Evolutionary conservation across 148 eudicot genomes (phyloP).

Genomic region (Cornus florida): DNA sequence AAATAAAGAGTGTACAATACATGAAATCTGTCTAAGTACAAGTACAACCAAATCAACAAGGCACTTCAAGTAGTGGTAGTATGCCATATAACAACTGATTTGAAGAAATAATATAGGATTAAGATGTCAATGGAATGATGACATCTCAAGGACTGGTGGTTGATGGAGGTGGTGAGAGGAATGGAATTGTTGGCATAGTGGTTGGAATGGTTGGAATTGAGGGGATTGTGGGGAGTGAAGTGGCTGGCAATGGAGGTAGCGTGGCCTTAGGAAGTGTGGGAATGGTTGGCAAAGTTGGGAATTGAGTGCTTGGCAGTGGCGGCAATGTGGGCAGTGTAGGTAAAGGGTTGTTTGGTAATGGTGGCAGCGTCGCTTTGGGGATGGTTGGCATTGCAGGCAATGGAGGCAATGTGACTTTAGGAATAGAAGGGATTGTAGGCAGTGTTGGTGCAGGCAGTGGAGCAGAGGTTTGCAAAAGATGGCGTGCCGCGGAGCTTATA

Average conservation of each 20-base stretch:
- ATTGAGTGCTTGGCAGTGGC: background rate
- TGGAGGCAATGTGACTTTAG: background rate
- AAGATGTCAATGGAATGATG: background rate
- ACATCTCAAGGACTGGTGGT: conserved; percentile 13
- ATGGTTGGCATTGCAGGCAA: conserved; percentile 1
- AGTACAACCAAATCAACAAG: too few species aligned
- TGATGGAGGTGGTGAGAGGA: conserved; percentile 29
- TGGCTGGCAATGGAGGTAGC: conserved; percentile 22
- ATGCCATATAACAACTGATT: too few species aligned
- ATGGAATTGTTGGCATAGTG: conserved; percentile 9
- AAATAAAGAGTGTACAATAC: too few species aligned
- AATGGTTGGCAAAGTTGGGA: conserved; percentile 1
- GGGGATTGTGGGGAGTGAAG: conserved; percentile 11
- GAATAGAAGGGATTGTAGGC: background rate
- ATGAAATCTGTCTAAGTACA: too few species aligned
- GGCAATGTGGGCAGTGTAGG: background rate
- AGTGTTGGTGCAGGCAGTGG: background rate
- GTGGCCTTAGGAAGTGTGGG: conserved; percentile 19
- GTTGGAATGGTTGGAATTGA: conserved; percentile 18
- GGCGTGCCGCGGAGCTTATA: background rate
- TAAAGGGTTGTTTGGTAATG: background rate
- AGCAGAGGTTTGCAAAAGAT: conserved; percentile 2
- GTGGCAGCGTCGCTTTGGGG: background rate
- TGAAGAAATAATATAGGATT: too few species aligned
- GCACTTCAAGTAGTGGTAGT: too few species aligned